These are phyloP conservation scores for Sugiyamaella floridensis DNA, from an alignment of 805 yeast species.

Conservation along the genomic window DNA sequence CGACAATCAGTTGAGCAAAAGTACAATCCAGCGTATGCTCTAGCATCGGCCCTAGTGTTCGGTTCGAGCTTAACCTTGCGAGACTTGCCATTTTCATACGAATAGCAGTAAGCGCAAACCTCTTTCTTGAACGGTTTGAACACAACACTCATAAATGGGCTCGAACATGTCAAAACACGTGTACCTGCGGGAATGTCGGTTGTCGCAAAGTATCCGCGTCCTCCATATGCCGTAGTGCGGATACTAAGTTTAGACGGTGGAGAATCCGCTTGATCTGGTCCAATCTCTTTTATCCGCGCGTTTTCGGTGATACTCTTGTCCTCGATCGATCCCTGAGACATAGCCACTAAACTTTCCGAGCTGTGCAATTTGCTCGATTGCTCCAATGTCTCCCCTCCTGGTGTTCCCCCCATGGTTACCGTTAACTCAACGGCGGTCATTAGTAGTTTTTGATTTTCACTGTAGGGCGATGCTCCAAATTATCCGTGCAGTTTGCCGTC, in stretches of 20 bases:
- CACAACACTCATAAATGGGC: constrained; percentile 44
- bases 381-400: no score
- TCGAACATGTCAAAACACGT: constrained; percentile 33
- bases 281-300: no score
- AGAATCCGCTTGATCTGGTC: background rate
- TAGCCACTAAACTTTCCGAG: background rate
- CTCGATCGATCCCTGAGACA: background rate
- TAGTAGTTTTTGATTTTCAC: background rate
- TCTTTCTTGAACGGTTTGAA: constrained; percentile 53
- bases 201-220: constrained; percentile 56
- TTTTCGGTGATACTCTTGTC: no score
- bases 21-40: constrained; percentile 40
- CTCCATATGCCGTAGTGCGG: constrained; percentile 41
- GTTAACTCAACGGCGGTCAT: no score
- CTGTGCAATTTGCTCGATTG: no score
- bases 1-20: constrained; percentile 48
- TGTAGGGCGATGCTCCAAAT: background rate
- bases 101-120: constrained; percentile 50
- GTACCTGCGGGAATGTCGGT: constrained; percentile 37
- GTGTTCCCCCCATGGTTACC: no score
- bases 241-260: constrained; percentile 3
- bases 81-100: constrained; percentile 41
- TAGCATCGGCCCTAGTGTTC: constrained; percentile 13
- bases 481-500: background rate
- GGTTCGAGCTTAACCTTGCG: constrained; percentile 37